phyloP scores from a whole-genome alignment of 306 rosid genomes.

The Rosa rugosa region DNA sequence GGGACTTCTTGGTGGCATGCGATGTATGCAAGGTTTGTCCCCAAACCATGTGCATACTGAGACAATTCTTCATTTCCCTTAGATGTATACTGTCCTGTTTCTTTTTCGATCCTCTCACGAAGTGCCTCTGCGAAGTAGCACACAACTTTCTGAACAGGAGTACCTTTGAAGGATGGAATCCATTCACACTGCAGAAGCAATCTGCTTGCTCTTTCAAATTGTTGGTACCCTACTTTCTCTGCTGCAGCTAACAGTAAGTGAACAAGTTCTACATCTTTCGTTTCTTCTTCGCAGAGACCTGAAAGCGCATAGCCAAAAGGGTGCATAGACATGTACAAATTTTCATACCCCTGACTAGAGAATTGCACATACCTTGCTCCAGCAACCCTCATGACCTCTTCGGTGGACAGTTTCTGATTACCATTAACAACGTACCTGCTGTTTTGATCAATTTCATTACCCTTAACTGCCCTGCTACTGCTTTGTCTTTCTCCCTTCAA shows the following conservation, averaged over 20 bases:
- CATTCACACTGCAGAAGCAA: constrained; percentile 54
- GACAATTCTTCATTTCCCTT: constrained; percentile 21
- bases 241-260: constrained; percentile 70
- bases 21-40: constrained; percentile 11
- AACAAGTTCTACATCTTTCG: constrained; percentile 64
- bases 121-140: constrained; percentile 59
- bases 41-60: constrained; percentile 14
- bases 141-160: constrained; percentile 51
- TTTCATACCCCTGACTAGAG: constrained; percentile 45
- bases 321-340: constrained; percentile 37
- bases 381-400: constrained; percentile 63
- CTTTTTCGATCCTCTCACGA: constrained; percentile 48
- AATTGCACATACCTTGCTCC: constrained; percentile 68
- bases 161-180: constrained; percentile 39
- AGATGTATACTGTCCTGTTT: constrained; percentile 32
- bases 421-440: not conserved
- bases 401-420: constrained; percentile 50
- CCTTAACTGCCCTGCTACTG: not conserved
- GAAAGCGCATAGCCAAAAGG: constrained; percentile 54
- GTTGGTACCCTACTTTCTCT: constrained; percentile 58
- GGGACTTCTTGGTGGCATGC: constrained; percentile 47
- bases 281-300: constrained; percentile 50
- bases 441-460: not conserved
- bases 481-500: constrained; percentile 25
- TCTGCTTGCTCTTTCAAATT: constrained; percentile 57